Conservation (phyloP, 495 filamentous ascomycete species). For the Xylaria venustula region DNA sequence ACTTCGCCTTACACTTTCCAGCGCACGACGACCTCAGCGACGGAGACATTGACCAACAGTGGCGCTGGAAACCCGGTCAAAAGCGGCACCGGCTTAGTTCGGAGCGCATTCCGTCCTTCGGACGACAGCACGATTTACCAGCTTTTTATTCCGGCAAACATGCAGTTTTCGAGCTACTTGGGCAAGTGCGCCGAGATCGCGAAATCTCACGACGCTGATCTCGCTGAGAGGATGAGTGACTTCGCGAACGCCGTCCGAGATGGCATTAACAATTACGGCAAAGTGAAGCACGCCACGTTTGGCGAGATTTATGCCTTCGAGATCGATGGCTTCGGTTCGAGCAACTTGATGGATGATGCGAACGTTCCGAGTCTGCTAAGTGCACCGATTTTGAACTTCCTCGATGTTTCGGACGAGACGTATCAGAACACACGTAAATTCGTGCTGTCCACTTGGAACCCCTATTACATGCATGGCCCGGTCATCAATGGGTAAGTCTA, state of each 20-base stretch:
- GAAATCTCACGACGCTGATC: slow-evolving; percentile 35
- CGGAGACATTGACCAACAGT: slow-evolving; percentile 60
- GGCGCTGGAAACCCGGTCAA: slow-evolving; percentile 59
- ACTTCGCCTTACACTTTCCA: slow-evolving; percentile 56
- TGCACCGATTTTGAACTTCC: slow-evolving; percentile 55
- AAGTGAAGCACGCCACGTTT: slow-evolving; percentile 42
- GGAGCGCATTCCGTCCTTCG: slow-evolving; percentile 63
- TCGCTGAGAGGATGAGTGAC: slow-evolving; percentile 48
- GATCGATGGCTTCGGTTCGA: slow-evolving; percentile 56
- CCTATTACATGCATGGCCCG: slow-evolving; percentile 59
- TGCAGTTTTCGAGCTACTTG: slow-evolving; percentile 64
- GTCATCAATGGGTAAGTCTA: slow-evolving; percentile 51
- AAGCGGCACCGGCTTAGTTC: slow-evolving; percentile 57
- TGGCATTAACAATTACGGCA: slow-evolving; percentile 52
- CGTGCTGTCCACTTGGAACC: slow-evolving; percentile 54
- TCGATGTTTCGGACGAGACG: slow-evolving; percentile 42
- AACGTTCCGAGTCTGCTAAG: slow-evolving; percentile 60
- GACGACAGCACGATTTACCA: slow-evolving; percentile 60
- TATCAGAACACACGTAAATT: slow-evolving; percentile 57
- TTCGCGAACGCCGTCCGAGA: slow-evolving; percentile 45
- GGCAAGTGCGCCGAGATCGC: slow-evolving; percentile 49
- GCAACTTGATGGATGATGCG: slow-evolving; percentile 69
- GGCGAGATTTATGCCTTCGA: slow-evolving; percentile 61
- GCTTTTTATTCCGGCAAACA: slow-evolving; percentile 63
- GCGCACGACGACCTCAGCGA: slow-evolving; percentile 49